Evolutionary conservation across 805 yeast species (phyloP), one percentile per base, ranked within the genome.

Genomic region (Candida tibetensis): DNA sequence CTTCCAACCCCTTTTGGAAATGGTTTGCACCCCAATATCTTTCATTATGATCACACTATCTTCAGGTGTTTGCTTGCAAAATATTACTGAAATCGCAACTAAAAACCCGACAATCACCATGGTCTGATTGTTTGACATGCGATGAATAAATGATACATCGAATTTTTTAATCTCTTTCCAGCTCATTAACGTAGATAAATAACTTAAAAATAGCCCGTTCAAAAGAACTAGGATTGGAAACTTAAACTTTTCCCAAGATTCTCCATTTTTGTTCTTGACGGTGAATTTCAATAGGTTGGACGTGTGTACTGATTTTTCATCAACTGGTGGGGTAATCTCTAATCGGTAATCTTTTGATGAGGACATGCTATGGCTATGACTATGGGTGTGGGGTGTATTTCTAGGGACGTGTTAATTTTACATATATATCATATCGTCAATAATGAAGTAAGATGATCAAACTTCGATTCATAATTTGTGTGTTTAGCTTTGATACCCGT

Each of bases 11-110:
- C 38, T 45, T 12, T 55, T 46, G 15, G 68, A 53, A 13, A 59
- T 51, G 8, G 74, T 45, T 42, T 77, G 81, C 3, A 77, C 46
- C 0, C 82, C 82, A 30, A 75, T 53, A 17, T 64, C 65, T 42
- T 64, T 62, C 47, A 74, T 64, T 1, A 71, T 66, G 26, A 64
- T 55, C 34, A 75, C 47, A 4, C 64, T 58, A 43, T 76, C 81
- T 36, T 66, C 64, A 10, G 69, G 58, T 22, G 59, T 59, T 40
- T 63, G 66, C 37, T 57, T 55, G 3, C 60, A 34, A 8, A 57
- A 40, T 18, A 60, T 52, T 17, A 45, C 17, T 2, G 15, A 7
- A 5, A 30, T 19, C n/a, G 16, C 16, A 4, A 28, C 22, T 9
- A 15, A n/a, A 5, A 17, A 10, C 5, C 22, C 18, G n/a, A 17